Conservation (phyloP, 225 moss, liverwort and hornwort genomes). For the Climacium dendroides region DNA sequence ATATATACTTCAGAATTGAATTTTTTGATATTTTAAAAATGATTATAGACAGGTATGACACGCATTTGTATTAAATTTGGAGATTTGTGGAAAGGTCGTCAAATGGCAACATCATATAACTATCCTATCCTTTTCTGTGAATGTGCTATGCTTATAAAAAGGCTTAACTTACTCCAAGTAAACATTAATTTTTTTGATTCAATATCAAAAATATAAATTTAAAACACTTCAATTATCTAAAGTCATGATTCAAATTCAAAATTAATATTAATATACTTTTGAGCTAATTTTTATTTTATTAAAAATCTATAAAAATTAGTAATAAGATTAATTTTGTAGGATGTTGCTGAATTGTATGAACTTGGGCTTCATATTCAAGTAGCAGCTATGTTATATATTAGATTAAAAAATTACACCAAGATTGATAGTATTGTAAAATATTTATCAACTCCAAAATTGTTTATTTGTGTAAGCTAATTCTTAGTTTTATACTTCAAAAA, state of each 20-base stretch:
- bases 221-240: neutral
- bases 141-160: slow-evolving; percentile 12
- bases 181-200: neutral
- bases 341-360: slow-evolving; percentile 31
- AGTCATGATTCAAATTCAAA: neutral
- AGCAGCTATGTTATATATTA: neutral
- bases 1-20: neutral
- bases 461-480: neutral
- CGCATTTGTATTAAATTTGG: slow-evolving; percentile 24
- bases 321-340: neutral
- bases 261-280: too few species aligned
- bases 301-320: neutral
- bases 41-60: slow-evolving; percentile 5
- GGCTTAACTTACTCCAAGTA: slow-evolving; percentile 5
- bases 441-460: slow-evolving; percentile 5
- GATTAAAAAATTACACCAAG: neutral
- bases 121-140: slow-evolving; percentile 13
- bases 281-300: too few species aligned
- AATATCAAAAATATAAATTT: neutral
- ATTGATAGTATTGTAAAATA: neutral
- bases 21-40: neutral
- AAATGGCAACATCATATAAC: slow-evolving; percentile 11
- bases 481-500: neutral
- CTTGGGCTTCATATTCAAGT: slow-evolving; percentile 11
- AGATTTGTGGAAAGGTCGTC: slow-evolving; percentile 27